Evolutionary conservation across 2,329 filamentous ascomycete genomes (phyloP).

Genomic region (Ambrosiella xylebori): DNA sequence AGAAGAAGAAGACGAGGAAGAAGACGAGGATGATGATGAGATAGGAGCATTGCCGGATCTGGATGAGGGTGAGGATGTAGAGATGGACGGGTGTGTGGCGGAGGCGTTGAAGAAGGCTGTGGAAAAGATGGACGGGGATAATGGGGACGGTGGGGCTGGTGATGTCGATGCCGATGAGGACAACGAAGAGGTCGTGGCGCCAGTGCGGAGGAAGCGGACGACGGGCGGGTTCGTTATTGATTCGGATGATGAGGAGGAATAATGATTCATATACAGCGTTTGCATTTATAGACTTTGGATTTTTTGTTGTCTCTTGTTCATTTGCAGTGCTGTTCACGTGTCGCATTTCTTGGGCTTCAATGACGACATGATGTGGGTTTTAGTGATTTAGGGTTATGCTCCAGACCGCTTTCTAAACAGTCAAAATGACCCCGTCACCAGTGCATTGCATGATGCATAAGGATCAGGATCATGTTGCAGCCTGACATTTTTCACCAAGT

Average conservation of each 20-base stretch:
- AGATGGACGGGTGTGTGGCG: neutral
- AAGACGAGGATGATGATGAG: conserved; percentile 5
- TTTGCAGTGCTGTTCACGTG: neutral
- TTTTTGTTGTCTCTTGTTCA: neutral
- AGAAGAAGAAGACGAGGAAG: conserved; percentile 5
- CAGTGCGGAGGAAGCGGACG: conserved; percentile 1
- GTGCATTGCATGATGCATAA: conserved; percentile 2
- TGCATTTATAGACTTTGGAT: neutral
- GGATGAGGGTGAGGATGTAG: neutral
- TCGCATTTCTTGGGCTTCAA: too few species aligned
- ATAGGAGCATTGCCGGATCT: neutral
- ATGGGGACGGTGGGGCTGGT: neutral
- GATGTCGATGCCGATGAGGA: conserved; percentile 5
- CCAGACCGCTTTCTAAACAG: neutral
- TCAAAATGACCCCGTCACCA: neutral
- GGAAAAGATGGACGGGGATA: neutral
- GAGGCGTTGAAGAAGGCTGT: neutral
- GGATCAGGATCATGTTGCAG: neutral
- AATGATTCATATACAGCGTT: neutral
- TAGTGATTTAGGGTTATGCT: neutral
- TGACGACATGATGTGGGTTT: too few species aligned
- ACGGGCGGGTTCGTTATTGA: conserved; percentile 11
- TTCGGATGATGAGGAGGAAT: conserved; percentile 7
- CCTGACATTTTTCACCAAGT: neutral
- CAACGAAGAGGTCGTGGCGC: neutral